A percentile compares a stretch with the other conserved stretches of the same genome.
These are phyloP conservation scores for Phytophthora idaei DNA, from an alignment of 352 stramenopile species.

Conservation along the genomic window DNA sequence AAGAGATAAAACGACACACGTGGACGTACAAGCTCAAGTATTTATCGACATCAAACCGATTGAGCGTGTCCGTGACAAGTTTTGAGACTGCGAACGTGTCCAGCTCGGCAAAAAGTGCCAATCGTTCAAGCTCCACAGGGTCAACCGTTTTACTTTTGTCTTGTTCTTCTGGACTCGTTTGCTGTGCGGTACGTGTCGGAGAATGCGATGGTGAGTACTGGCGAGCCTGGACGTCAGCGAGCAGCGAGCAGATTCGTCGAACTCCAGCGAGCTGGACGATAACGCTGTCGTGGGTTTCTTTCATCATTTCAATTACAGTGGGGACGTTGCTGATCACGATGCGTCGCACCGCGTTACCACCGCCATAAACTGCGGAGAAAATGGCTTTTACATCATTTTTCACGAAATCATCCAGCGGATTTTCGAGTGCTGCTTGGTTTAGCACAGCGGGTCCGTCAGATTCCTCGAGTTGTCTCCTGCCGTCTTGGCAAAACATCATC, in stretches of 20 bases:
- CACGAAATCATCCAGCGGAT: slow-evolving; percentile 75
- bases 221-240: slow-evolving; percentile 38
- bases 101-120: slow-evolving; percentile 47
- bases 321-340: slow-evolving; percentile 63
- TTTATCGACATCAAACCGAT: slow-evolving; percentile 59
- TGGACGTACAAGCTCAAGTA: slow-evolving; percentile 66
- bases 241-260: slow-evolving; percentile 55
- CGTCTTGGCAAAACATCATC: slow-evolving; percentile 64
- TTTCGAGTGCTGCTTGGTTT: slow-evolving; percentile 58
- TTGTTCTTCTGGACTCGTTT: slow-evolving; percentile 12
- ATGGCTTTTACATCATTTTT: slow-evolving; percentile 80
- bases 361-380: slow-evolving; percentile 69
- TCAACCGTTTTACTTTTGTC: slow-evolving; percentile 3
- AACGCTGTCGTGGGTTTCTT: slow-evolving; percentile 59
- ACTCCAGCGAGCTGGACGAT: slow-evolving; percentile 67
- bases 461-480: slow-evolving; percentile 49
- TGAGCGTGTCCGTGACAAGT: slow-evolving; percentile 48
- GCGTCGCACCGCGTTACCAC: slow-evolving; percentile 69
- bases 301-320: slow-evolving; percentile 67
- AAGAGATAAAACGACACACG: slow-evolving; percentile 66
- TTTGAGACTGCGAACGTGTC: slow-evolving; percentile 46
- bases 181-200: slow-evolving; percentile 12
- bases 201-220: slow-evolving; percentile 29
- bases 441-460: slow-evolving; percentile 47
- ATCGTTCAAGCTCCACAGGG: slow-evolving; percentile 19